A percentile compares a stretch with the other conserved stretches of the same genome.
Evolutionary conservation across 495 filamentous ascomycete genomes (phyloP).

Genomic region (Daldinia grandis): DNA sequence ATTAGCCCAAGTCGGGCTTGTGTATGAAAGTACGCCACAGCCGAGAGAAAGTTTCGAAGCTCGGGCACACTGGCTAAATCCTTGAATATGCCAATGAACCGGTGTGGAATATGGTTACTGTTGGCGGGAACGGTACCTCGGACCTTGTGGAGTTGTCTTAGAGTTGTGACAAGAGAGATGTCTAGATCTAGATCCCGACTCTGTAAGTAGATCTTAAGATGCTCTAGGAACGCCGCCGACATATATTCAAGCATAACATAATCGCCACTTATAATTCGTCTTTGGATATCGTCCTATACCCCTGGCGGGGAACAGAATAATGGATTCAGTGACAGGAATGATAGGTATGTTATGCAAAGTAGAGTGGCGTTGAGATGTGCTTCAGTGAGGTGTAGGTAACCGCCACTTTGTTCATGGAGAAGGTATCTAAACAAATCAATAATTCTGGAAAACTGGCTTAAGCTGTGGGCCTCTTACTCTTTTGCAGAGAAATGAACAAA

Average conservation of each 20-base stretch:
- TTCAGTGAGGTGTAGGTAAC: conserved; percentile 13
- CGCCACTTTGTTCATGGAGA: conserved; percentile 25
- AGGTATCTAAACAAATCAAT: conserved; percentile 24
- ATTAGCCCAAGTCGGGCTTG: conserved; percentile 4
- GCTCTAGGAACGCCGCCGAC: conserved; percentile 21
- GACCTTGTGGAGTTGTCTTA: conserved; percentile 4
- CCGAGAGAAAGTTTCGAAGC: conserved; percentile 5
- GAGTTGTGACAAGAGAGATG: not conserved
- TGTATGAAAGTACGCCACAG: not conserved
- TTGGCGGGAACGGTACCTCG: not conserved
- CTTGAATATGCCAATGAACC: conserved; percentile 2
- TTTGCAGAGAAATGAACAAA: conserved; percentile 35
- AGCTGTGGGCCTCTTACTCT: conserved; percentile 6
- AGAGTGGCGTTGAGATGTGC: conserved; percentile 11
- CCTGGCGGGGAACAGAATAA: conserved; percentile 8
- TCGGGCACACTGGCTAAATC: not conserved
- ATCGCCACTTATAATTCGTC: conserved; percentile 12
- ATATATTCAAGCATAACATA: conserved; percentile 31
- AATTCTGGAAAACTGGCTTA: too few relatives aligned
- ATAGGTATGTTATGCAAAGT: conserved; percentile 21
- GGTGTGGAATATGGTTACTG: not conserved
- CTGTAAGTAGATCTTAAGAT: conserved; percentile 10
- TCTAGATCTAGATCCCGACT: not conserved
- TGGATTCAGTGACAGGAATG: conserved; percentile 12
- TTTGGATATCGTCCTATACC: not conserved